Evolutionary conservation across 2,329 filamentous ascomycete genomes (phyloP).

Genomic region (Coniochaeta sp.): DNA sequence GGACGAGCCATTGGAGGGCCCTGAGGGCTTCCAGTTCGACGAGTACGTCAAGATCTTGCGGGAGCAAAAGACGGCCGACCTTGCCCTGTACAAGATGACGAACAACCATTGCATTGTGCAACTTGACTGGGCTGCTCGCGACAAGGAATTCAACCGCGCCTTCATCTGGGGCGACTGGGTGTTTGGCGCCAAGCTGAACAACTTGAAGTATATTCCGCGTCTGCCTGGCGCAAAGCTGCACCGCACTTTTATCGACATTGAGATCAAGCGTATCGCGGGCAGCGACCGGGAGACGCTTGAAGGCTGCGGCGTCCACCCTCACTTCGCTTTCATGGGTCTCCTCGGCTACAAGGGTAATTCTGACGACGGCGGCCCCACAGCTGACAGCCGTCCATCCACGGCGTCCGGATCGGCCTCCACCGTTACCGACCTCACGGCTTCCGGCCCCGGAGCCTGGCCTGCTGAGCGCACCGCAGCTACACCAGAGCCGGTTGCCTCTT

Average conservation of each 20-base stretch:
- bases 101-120: background rate
- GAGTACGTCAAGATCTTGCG: background rate
- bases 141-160: background rate
- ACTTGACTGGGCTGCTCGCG: background rate
- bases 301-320: slow-evolving; percentile 6
- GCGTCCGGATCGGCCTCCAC: background rate
- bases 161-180: background rate
- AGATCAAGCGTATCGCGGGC: slow-evolving; percentile 15
- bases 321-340: background rate
- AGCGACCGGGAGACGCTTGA: slow-evolving; percentile 7
- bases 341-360: background rate
- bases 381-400: background rate
- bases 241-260: slow-evolving; percentile 11
- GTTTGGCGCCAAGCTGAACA: background rate
- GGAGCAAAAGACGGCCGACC: background rate
- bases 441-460: background rate
- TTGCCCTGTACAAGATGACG: background rate
- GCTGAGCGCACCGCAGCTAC: background rate
- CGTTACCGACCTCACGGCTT: background rate
- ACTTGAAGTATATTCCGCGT: background rate
- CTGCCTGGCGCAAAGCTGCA: background rate
- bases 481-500: background rate
- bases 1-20: background rate
- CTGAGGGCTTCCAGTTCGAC: background rate
- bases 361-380: background rate